A percentile compares a stretch with the other conserved stretches of the same genome.
Conservation (phyloP, 164 flowering plant genomes). For the Protea cynaroides region DNA sequence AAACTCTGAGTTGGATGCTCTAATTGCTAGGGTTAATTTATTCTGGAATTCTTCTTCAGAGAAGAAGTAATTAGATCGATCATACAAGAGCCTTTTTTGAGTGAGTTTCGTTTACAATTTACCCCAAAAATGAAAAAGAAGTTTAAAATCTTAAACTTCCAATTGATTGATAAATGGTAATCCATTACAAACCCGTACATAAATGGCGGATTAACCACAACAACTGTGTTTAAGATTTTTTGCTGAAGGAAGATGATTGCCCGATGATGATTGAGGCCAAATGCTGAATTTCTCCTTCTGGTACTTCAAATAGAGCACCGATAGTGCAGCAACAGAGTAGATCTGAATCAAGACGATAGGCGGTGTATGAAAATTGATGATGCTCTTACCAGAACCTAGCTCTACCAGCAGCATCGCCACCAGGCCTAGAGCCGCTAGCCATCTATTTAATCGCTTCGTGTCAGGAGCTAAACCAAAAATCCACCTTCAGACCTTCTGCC, state of each 20-base stretch:
- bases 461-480: slow-evolving; percentile 71
- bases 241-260: neutral
- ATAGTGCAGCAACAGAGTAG: slow-evolving; percentile 59
- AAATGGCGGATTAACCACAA: no score
- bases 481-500: slow-evolving; percentile 66
- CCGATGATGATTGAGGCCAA: slow-evolving; percentile 46
- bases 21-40: no score
- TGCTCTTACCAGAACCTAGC: slow-evolving; percentile 71
- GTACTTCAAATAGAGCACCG: slow-evolving; percentile 54
- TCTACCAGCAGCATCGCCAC: slow-evolving; percentile 79
- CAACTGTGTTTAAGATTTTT: neutral
- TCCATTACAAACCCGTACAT: no score
- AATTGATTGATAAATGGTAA: no score
- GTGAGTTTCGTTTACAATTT: no score
- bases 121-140: no score
- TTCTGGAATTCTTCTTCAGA: no score
- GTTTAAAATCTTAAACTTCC: no score
- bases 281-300: slow-evolving; percentile 79
- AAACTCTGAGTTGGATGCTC: no score
- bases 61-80: no score
- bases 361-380: slow-evolving; percentile 59
- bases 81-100: no score
- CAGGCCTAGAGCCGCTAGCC: slow-evolving; percentile 60
- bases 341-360: slow-evolving; percentile 61
- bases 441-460: slow-evolving; percentile 70